Evolutionary conservation across 129 eudicot species (phyloP), one percentile per base, ranked within the genome.

Genomic region (Lactuca sativa): DNA sequence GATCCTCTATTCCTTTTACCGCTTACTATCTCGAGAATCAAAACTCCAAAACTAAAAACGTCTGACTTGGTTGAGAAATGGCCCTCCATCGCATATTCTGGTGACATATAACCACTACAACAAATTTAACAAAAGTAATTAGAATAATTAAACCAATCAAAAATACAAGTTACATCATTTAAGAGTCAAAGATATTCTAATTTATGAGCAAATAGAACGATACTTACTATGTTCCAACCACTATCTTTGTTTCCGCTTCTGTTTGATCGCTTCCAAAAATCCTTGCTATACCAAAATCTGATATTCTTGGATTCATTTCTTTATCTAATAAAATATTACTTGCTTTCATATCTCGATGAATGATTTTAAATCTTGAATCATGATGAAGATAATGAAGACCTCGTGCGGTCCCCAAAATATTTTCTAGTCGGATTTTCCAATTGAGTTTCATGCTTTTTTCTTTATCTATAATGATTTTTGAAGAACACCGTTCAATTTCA

Each of bases 271-370:
- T 70, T 57, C 97, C 90, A 33, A 88, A 91, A 51, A 87, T 85
- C 54, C 97, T 78, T 6, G 97, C 95, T 88, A 91, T 91, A 48
- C 97, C 97, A 70, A 91, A 91, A 72, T 91, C 95, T 16, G 95
- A 88, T 62, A 91, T 91, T 74, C 88, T 91, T 0, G 97, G 95
- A 65, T 59, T 82, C 90, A 91, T 82, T 31, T 91, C 90, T 62
- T 76, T 72, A 34, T 90, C 97, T 13, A 90, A 83, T 25, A 90
- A 83, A 74, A 90, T 80, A 69, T 90, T 25, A 25, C 30, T 25
- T 25, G 30, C 30, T 25, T 25, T 25, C 30, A 25, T 25, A 25
- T 25, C 30, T 59, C 97, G 69, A 73, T 90, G 97, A 59, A 90
- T 83, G 14, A 90, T 87, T 71, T 90, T 83, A 30, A 87, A 83